phyloP scores from a whole-genome alignment of 192 early-diverging fungal species.

The Cladochytrium replicatum region DNA sequence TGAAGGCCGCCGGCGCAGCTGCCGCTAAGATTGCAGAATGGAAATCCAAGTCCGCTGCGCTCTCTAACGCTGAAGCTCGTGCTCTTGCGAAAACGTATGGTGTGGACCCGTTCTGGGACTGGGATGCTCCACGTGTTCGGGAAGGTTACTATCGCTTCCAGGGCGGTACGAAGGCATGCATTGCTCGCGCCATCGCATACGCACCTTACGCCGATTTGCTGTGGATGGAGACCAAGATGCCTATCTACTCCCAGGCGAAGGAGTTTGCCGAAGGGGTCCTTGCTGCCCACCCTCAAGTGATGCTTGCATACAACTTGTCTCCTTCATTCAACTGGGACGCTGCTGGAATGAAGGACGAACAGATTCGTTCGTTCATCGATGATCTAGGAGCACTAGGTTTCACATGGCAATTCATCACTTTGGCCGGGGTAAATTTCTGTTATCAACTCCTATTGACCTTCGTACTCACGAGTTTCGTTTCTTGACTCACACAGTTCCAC shows the following conservation, averaged over 20 bases:
- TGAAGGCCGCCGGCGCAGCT: constrained; percentile 58
- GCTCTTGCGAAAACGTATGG: constrained; percentile 62
- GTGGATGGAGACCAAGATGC: constrained; percentile 98
- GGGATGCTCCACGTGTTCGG: constrained; percentile 80
- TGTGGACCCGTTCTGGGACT: constrained; percentile 71
- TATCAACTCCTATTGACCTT: no score
- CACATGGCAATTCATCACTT: constrained; percentile 95
- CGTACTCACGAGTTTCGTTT: no score
- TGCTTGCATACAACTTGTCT: constrained; percentile 93
- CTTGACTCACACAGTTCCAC: constrained; percentile 64
- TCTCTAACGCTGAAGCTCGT: constrained; percentile 81
- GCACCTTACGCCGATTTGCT: constrained; percentile 82
- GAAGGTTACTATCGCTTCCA: constrained; percentile 97
- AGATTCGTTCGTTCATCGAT: constrained; percentile 74
- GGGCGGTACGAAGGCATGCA: constrained; percentile 84
- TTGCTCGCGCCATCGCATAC: constrained; percentile 72
- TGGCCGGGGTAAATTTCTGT: constrained; percentile 64
- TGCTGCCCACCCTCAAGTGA: constrained; percentile 63
- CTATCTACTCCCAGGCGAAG: constrained; percentile 82
- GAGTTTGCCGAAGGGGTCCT: constrained; percentile 82
- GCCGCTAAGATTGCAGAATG: constrained; percentile 52
- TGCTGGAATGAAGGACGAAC: constrained; percentile 82
- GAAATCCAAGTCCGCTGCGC: constrained; percentile 30
- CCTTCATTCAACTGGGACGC: constrained; percentile 99
- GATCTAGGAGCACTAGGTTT: constrained; percentile 88